A percentile compares a stretch with the other conserved stretches of the same genome.
phyloP scores from a whole-genome alignment of 192 early-diverging fungal species.

The Linnemannia elongata region DNA sequence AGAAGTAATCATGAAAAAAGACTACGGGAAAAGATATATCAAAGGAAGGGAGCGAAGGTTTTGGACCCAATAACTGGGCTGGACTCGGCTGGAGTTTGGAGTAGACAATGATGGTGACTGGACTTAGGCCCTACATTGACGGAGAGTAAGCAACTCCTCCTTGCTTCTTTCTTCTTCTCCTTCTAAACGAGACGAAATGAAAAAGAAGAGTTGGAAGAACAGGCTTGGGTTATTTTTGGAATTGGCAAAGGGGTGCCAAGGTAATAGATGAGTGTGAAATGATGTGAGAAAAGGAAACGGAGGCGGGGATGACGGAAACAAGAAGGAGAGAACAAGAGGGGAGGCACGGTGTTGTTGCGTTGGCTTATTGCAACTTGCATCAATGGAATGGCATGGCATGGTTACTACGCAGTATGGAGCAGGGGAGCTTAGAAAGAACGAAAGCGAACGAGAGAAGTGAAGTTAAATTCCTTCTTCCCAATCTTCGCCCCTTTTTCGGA shows the following conservation, averaged over 20 bases:
- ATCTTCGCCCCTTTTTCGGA: no score
- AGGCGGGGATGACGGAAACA: neutral
- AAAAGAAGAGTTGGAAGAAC: no score
- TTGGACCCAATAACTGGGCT: neutral
- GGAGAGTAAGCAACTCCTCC: no score
- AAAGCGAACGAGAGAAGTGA: neutral
- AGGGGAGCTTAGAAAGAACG: neutral
- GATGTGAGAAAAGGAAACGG: no score
- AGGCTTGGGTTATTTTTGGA: no score
- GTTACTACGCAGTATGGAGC: neutral
- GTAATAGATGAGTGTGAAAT: no score
- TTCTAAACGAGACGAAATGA: no score
- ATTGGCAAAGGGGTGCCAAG: no score
- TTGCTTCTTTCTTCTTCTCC: no score
- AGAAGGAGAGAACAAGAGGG: neutral
- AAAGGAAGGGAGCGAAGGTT: neutral
- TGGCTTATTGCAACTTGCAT: neutral
- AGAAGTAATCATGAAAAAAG: neutral
- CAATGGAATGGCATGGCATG: neutral
- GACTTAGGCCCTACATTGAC: no score
- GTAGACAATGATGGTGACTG: neutral
- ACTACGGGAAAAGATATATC: neutral
- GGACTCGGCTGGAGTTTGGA: neutral
- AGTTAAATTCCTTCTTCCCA: no score
- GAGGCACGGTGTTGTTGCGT: neutral